Evolutionary conservation across 805 yeast genomes (phyloP), one percentile per base, ranked within the genome.

Genomic region (Kodamaea kaohsiungensis): DNA sequence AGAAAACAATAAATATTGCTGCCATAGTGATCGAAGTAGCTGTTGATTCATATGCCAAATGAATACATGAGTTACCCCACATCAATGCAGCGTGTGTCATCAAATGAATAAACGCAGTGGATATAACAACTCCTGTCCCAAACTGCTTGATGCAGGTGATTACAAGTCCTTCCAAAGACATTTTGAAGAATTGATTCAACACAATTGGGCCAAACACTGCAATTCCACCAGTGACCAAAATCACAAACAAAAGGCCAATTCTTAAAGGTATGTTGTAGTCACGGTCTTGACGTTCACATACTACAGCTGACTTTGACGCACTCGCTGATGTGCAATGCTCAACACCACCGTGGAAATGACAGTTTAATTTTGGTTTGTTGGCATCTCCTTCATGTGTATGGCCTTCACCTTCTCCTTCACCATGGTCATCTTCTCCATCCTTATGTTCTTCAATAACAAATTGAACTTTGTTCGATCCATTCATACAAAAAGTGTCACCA

Each of bases 261-360:
- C 74, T 58, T 40, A 68, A 59, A 0, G 63, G 61, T 22, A 70
- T 61, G 51, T 70, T 53, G 47, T 66, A 65, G 38, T 68, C 69
- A 47, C 72, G 37, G 43, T 67, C 69, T 2, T 62, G 61, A 35
- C 59, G 47, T 40, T 61, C 70, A 56, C 71, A 67, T 1, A 60
- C 46, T 3, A 12, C 35, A 9, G 27, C 30, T 17, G 35, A 18
- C 22, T 52, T 55, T 16, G 56, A 50, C 35, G 9, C 25, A n/a
- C 19, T 43, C 2, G 4, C 46, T 16, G 49, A 54, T 3, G 2
- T 30, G 17, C 72, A 68, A 57, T 68, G 72, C 51, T 68, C 72
- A 7, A 68, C 71, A 1, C 72, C 72, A n/a, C 69, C 72, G 50
- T 68, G 71, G 58, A 65, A 68, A 52, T 68, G 72, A 48, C 72